A percentile compares a stretch with the other conserved stretches of the same genome.
Conservation (phyloP, 495 filamentous ascomycete species). For the Xylaria cubensis region DNA sequence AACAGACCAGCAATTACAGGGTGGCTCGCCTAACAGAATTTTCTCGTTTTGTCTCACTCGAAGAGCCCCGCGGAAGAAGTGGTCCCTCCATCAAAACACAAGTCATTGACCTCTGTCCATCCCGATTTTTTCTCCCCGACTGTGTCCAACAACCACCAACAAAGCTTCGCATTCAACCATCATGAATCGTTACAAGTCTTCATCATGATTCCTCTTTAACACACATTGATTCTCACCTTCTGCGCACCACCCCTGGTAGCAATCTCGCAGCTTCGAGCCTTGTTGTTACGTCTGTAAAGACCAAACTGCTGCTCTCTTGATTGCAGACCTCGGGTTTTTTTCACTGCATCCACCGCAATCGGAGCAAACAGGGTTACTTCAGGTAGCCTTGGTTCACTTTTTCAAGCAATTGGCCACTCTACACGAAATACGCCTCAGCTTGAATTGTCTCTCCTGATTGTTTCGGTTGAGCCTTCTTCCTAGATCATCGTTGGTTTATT, state of each 20-base stretch:
- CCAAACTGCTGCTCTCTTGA: constrained; percentile 6
- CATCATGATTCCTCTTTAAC: constrained; percentile 41
- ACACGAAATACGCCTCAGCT: neutral
- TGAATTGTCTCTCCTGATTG: neutral
- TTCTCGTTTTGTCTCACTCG: constrained; percentile 15
- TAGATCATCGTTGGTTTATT: neutral
- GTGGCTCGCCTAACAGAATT: constrained; percentile 6
- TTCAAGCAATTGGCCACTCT: constrained; percentile 22
- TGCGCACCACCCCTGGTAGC: constrained; percentile 4
- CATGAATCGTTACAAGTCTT: constrained; percentile 33
- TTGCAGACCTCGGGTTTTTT: constrained; percentile 21
- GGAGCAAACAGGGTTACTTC: constrained; percentile 34
- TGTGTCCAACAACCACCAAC: constrained; percentile 12
- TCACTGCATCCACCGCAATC: constrained; percentile 33
- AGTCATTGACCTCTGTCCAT: constrained; percentile 15
- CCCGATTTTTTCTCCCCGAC: constrained; percentile 8
- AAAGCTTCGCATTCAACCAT: constrained; percentile 19
- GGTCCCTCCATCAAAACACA: constrained; percentile 18
- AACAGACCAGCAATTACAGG: constrained; percentile 2
- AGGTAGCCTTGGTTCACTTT: constrained; percentile 5
- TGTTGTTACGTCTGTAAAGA: constrained; percentile 19
- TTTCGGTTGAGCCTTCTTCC: neutral
- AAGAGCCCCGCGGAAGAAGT: constrained; percentile 23
- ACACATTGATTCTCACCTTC: constrained; percentile 17
- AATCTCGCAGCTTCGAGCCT: constrained; percentile 8